Percentiles rank a stretch among this genome's conserved stretches.
Conservation (phyloP, 345 rosid species). For the Linum lewisii region DNA sequence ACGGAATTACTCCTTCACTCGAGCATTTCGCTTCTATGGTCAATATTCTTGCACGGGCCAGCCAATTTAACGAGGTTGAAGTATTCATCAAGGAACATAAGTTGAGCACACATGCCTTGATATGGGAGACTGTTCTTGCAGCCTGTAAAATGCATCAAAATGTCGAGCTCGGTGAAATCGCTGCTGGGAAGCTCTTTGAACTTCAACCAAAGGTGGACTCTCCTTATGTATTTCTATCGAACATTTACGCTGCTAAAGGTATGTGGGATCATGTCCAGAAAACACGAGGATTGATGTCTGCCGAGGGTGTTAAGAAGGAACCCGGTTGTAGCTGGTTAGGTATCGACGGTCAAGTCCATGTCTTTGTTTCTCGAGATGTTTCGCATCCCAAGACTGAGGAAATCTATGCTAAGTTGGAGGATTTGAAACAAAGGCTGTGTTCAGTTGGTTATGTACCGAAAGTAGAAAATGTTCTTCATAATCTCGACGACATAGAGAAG, state of each 20-base stretch:
- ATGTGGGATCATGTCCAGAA: constrained; percentile 20
- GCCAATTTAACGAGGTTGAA: constrained; percentile 26
- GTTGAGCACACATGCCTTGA: constrained; percentile 20
- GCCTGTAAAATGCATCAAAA: constrained; percentile 30
- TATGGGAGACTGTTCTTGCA: constrained; percentile 33
- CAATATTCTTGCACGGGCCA: constrained; percentile 30
- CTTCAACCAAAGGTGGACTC: constrained; percentile 25
- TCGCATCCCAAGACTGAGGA: constrained; percentile 22
- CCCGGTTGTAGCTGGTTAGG: constrained; percentile 35
- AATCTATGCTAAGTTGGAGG: constrained; percentile 16
- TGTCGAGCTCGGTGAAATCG: constrained; percentile 23
- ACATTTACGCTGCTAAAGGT: constrained; percentile 27
- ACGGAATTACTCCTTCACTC: constrained; percentile 24
- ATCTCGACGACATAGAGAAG: constrained; percentile 10
- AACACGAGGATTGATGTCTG: constrained; percentile 23
- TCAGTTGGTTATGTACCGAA: constrained; percentile 12
- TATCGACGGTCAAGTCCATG: constrained; percentile 19
- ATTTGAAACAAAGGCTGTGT: constrained; percentile 11
- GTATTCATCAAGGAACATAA: constrained; percentile 23
- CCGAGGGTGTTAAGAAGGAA: constrained; percentile 21
- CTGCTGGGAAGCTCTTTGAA: constrained; percentile 30
- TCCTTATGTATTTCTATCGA: constrained; percentile 24
- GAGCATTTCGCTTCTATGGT: constrained; percentile 32
- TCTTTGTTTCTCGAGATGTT: constrained; percentile 26
- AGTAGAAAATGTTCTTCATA: constrained; percentile 14